Evolutionary conservation across 345 rosid species (phyloP).

Genomic region (Angophora floribunda): DNA sequence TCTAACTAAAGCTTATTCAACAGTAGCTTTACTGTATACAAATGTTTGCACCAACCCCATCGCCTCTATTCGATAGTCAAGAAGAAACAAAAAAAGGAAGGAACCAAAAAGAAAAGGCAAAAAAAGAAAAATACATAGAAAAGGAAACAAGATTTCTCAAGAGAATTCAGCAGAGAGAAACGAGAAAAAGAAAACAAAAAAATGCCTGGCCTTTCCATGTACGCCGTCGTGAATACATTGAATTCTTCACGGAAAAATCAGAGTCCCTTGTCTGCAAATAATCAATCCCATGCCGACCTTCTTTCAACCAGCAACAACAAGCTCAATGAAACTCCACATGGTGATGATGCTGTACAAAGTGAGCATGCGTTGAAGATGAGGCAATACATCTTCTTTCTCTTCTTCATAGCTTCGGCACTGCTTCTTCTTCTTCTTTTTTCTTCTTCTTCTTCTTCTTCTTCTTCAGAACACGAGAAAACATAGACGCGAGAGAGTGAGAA

Average conservation of each 20-base stretch:
- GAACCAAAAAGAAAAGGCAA: neutral
- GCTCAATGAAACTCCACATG: neutral
- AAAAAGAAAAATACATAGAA: neutral
- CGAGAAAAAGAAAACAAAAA: neutral
- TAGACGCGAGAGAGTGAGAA: neutral
- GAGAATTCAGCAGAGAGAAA: neutral
- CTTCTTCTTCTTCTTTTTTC: neutral
- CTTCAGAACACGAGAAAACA: neutral
- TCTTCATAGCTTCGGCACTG: neutral
- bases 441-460: neutral
- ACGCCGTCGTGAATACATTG: constrained; percentile 4
- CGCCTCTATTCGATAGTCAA: neutral
- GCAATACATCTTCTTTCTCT: neutral
- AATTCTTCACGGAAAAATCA: neutral
- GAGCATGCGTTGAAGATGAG: neutral
- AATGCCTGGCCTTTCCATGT: constrained; percentile 40
- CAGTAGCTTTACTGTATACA: neutral
- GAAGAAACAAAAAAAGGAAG: neutral
- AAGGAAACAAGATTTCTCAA: neutral
- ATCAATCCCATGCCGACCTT: neutral
- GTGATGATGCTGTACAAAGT: neutral
- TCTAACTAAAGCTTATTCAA: neutral
- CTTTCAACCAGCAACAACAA: neutral
- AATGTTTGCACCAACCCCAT: neutral
- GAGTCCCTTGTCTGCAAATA: neutral